Percentiles rank a stretch among this genome's conserved stretches.
phyloP scores from a whole-genome alignment of 1,284 basidiomycete genomes.

The Marasmius oreades region DNA sequence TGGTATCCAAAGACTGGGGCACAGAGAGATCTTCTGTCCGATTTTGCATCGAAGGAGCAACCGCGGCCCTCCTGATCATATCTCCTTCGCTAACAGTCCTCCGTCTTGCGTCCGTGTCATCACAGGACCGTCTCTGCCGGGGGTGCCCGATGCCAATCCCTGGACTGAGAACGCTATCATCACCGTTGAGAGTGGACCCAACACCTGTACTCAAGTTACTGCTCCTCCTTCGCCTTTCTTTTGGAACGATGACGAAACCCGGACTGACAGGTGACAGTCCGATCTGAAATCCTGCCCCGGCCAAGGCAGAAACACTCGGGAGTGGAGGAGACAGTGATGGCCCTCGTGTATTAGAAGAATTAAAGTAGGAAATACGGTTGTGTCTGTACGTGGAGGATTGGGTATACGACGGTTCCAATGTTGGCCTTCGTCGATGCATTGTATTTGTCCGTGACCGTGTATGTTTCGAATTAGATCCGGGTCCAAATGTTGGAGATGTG shows the following conservation, averaged over 20 bases:
- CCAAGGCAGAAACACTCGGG: constrained; percentile 34
- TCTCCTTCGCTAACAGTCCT: constrained; percentile 50
- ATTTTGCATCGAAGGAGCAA: neutral
- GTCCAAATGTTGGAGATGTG: constrained; percentile 1
- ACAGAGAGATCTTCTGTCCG: neutral
- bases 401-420: constrained; percentile 7
- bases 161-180: constrained; percentile 14
- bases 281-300: constrained; percentile 60
- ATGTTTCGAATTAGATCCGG: constrained; percentile 1
- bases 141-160: constrained; percentile 21
- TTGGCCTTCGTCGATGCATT: constrained; percentile 9
- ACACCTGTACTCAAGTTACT: constrained; percentile 27
- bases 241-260: constrained; percentile 62
- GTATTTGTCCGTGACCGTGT: constrained; percentile 4
- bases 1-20: neutral
- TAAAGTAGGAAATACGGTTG: constrained; percentile 5
- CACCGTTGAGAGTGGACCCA: constrained; percentile 6
- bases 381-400: constrained; percentile 3
- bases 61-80: constrained; percentile 21
- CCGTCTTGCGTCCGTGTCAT: constrained; percentile 28
- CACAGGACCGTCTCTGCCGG: constrained; percentile 11
- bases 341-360: constrained; percentile 8
- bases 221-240: constrained; percentile 43
- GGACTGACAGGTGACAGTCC: constrained; percentile 71
- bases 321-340: constrained; percentile 23